Evolutionary conservation across 208 protist genomes (phyloP), one percentile per base, ranked within the genome.

Genomic region (Trypanosoma melophagium): DNA sequence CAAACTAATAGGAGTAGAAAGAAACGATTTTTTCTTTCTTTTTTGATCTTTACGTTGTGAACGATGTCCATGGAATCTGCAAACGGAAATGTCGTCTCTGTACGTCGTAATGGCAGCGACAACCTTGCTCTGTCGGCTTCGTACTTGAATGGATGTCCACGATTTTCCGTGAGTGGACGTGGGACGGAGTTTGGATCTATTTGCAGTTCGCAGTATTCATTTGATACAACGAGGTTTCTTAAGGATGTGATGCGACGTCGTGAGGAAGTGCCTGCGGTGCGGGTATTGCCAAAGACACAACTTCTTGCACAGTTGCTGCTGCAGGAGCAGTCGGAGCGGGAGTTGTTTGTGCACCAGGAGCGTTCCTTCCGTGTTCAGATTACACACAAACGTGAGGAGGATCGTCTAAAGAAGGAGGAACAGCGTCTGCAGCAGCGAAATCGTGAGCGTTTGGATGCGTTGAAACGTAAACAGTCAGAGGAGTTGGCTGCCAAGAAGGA

Each of bases 241-340:
- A 86, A 84, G 74, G 86, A 92, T 45, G 54, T 90, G 31, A 54
- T 71, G 31, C 66, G 69, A 12, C 67, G 74, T 42, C 70, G 83
- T 4, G 79, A 87, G 35, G 81, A 84, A 42, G 77, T 71, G 13
- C 66, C 75, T n/a, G 44, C 76, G 40, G 38, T 87, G 71, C 83
- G 76, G 50, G 63, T 88, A 66, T 57, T 93, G 61, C 87, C 87
- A 61, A 82, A 81, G 57, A 71, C 60, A 35, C 84, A 90, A 56
- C 82, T 83, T 66, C 66, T 93, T 51, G 41, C 71, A 31, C 79
- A 86, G 66, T 60, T 87, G 10, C 40, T 87, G 12, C 42, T 83
- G 52, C 77, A 79, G 67, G 87, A 89, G 74, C 50, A 77, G 51
- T 24, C 69, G 16, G 77, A 66, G 56, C 75, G 85, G 41, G 84